Evolutionary conservation across 31 red algal species (phyloP), one percentile per base, ranked within the genome.

Genomic region (Odonthalia washingtoniensis): DNA sequence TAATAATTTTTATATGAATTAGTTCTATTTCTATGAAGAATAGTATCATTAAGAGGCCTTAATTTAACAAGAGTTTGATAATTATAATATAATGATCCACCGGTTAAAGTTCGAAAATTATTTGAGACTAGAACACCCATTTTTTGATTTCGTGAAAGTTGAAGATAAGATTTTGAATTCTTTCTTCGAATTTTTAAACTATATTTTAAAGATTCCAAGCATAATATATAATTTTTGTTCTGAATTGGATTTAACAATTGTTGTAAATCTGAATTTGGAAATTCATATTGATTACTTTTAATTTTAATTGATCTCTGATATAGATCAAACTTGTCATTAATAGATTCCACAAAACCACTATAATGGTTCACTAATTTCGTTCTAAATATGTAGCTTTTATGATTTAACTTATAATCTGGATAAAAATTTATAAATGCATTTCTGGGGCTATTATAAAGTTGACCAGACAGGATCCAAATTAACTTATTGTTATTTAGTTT

Each of bases 341-440:
- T 14, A 3, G 2, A 5, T 67, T 14, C 4, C 2, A 67, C 6
- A 5, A 5, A 67, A 5, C 64, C 33, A 33, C 3, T 5, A 67
- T 67, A 67, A 33, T 67, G 64, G 33, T 14, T 67, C 3, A 67
- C 33, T 30, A 67, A 3, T 67, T 67, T 67, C 4, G 64, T 67
- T 67, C 64, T 30, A 67, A 5, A 14, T 4, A 67, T 67, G 6
- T 4, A 67, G 6, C 64, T 67, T 2, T 3, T 4, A 4, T 67
- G 2, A 14, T 67, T 67, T 5, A 67, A 14, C 33, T 14, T 3
- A 67, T 67, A 67, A 67, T 67, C 64, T 33, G 64, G 6, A 14
- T 14, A 67, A 67, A 67, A 67, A 35, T 67, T 67, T 5, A 67
- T 67, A 67, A 67, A 67, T 67, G 64, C 2, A 67, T 35, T 67